phyloP scores from a whole-genome alignment of 495 filamentous ascomycete genomes.

The Aspergillus olivimuriae region DNA sequence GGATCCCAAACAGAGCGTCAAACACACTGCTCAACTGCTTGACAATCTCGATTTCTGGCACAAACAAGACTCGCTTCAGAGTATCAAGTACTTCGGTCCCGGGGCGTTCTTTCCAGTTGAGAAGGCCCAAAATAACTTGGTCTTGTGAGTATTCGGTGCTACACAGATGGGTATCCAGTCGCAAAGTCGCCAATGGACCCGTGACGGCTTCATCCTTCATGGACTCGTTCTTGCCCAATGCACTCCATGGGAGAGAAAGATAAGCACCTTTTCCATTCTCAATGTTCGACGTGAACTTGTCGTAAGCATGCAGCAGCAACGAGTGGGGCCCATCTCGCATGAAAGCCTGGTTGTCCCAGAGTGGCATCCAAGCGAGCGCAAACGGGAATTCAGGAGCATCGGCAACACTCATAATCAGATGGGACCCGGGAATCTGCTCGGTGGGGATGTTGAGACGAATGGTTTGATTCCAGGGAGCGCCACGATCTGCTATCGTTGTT shows the following conservation, averaged over 20 bases:
- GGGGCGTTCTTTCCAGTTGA: slow-evolving; percentile 77
- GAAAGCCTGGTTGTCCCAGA: slow-evolving; percentile 92
- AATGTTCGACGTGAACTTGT: slow-evolving; percentile 69
- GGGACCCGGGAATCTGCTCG: slow-evolving; percentile 73
- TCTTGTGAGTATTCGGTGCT: slow-evolving; percentile 96
- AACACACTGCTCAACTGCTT: slow-evolving; percentile 88
- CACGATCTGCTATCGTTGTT: slow-evolving; percentile 70
- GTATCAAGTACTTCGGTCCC: slow-evolving; percentile 63
- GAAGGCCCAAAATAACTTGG: slow-evolving; percentile 71
- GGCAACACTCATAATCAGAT: slow-evolving; percentile 83
- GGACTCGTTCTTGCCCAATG: slow-evolving; percentile 56
- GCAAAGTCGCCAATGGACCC: slow-evolving; percentile 67
- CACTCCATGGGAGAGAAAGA: slow-evolving; percentile 70
- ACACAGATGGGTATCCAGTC: slow-evolving; percentile 82
- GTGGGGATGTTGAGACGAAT: slow-evolving; percentile 75
- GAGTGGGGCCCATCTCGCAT: slow-evolving; percentile 79
- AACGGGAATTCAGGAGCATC: slow-evolving; percentile 82
- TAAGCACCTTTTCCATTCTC: slow-evolving; percentile 71
- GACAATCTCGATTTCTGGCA: slow-evolving; percentile 95
- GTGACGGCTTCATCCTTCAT: slow-evolving; percentile 68
- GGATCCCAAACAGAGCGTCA: slow-evolving; percentile 83
- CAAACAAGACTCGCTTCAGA: slow-evolving; percentile 79
- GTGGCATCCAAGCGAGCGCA: slow-evolving; percentile 83
- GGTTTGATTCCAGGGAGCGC: slow-evolving; percentile 79
- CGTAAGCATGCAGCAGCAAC: slow-evolving; percentile 78